phyloP scores from a whole-genome alignment of 371 early-diverging fungal genomes.

The Furculomyces boomerangus region DNA sequence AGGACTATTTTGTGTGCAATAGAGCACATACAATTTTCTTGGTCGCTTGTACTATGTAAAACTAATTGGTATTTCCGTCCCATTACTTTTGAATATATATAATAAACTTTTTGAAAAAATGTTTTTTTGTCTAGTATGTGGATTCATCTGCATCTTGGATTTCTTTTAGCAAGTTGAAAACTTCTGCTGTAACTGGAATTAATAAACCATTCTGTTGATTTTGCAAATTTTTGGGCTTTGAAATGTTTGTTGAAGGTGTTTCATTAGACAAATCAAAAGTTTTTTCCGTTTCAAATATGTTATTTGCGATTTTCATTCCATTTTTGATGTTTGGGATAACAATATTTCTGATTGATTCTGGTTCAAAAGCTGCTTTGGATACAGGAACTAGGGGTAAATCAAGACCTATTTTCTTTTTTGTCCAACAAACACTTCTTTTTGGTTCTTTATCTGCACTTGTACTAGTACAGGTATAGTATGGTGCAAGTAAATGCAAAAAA shows the following conservation, averaged over 20 bases:
- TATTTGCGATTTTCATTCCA: no score
- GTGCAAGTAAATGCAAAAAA: slow-evolving; percentile 49
- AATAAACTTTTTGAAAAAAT: no score
- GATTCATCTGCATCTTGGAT: no score
- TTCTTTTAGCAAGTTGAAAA: not conserved
- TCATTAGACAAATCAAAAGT: no score
- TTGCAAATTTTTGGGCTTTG: not conserved
- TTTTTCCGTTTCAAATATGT: no score
- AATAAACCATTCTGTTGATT: not conserved
- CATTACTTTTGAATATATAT: no score
- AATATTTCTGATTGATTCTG: not conserved
- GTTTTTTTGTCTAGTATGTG: no score
- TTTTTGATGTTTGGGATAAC: no score
- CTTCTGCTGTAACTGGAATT: not conserved
- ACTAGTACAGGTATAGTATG: slow-evolving; percentile 39
- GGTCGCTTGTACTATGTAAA: no score
- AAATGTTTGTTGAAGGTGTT: not conserved
- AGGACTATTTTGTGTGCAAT: no score
- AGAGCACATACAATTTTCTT: no score
- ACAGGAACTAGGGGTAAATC: slow-evolving; percentile 15
- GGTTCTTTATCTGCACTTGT: slow-evolving; percentile 58
- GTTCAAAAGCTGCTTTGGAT: slow-evolving; percentile 6
- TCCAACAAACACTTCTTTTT: slow-evolving; percentile 45
- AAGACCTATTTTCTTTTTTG: slow-evolving; percentile 15
- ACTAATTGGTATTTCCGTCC: no score